Conservation (phyloP, 441 rosid species). For the Kokia cookei region DNA sequence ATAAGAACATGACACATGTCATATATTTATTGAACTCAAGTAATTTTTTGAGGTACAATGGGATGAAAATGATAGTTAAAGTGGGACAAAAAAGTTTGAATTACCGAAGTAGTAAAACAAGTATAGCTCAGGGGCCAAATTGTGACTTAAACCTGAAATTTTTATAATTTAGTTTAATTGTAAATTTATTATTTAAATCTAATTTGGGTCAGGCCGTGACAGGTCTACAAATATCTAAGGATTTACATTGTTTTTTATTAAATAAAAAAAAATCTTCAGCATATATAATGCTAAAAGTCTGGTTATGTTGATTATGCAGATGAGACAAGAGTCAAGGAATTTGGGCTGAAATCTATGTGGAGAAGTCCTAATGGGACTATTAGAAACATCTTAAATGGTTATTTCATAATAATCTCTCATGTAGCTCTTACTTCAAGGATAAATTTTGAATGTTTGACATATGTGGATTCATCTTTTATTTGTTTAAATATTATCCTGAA, state of each 20-base stretch:
- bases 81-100: no score
- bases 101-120: no score
- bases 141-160: no score
- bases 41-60: no score
- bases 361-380: slow-evolving; percentile 97
- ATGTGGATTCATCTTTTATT: not conserved
- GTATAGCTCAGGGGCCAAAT: no score
- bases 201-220: no score
- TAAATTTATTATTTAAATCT: no score
- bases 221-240: not conserved
- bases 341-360: slow-evolving; percentile 82
- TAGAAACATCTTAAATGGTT: slow-evolving; percentile 89
- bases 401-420: not conserved
- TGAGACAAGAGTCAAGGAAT: slow-evolving; percentile 88
- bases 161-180: no score
- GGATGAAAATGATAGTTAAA: no score
- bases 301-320: slow-evolving; percentile 36
- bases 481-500: not conserved
- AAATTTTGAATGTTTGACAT: not conserved
- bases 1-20: no score
- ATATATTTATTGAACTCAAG: no score
- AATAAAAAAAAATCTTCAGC: not conserved
- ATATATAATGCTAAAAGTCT: not conserved
- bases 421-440: not conserved
- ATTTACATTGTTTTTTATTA: not conserved